These are phyloP conservation scores for Coleophoma cylindrospora DNA, from an alignment of 2,329 filamentous ascomycete genomes.

Conservation along the genomic window DNA sequence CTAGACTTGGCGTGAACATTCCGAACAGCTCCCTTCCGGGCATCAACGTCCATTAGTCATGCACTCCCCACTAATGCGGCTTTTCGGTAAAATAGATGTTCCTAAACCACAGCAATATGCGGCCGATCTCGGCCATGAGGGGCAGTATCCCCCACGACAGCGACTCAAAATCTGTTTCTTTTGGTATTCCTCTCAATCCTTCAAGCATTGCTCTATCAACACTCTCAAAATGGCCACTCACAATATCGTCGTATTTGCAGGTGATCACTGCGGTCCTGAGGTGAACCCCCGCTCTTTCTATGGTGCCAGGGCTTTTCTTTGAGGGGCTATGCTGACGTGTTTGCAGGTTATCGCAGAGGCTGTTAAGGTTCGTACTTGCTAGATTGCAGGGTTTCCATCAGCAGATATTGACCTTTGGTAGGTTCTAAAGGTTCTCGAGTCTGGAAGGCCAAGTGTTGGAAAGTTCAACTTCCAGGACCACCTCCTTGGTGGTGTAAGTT, in stretches of 20 bases:
- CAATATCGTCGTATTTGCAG: slow-evolving; percentile 77
- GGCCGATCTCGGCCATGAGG: slow-evolving; percentile 1
- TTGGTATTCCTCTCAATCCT: background rate
- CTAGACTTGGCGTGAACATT: no score
- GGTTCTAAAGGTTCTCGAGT: slow-evolving; percentile 76
- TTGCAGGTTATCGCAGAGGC: slow-evolving; percentile 74
- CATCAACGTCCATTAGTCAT: no score
- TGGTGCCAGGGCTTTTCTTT: no score
- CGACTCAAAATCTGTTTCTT: no score
- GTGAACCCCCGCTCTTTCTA: slow-evolving; percentile 34
- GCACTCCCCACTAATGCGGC: no score
- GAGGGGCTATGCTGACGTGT: slow-evolving; percentile 1
- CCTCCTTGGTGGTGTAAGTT: slow-evolving; percentile 82
- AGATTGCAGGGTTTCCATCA: background rate
- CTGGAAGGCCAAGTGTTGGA: slow-evolving; percentile 59
- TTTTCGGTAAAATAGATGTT: no score
- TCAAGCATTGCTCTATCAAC: no score
- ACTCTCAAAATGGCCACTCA: slow-evolving; percentile 53
- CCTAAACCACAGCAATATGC: no score
- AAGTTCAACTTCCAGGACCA: slow-evolving; percentile 90
- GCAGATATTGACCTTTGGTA: slow-evolving; percentile 29
- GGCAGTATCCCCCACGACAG: slow-evolving; percentile 1
- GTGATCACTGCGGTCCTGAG: slow-evolving; percentile 85
- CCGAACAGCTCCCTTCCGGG: no score
- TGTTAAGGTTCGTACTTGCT: slow-evolving; percentile 60